A percentile compares a stretch with the other conserved stretches of the same genome.
Evolutionary conservation across 345 rosid species (phyloP).

Genomic region (Aquilaria malaccensis): DNA sequence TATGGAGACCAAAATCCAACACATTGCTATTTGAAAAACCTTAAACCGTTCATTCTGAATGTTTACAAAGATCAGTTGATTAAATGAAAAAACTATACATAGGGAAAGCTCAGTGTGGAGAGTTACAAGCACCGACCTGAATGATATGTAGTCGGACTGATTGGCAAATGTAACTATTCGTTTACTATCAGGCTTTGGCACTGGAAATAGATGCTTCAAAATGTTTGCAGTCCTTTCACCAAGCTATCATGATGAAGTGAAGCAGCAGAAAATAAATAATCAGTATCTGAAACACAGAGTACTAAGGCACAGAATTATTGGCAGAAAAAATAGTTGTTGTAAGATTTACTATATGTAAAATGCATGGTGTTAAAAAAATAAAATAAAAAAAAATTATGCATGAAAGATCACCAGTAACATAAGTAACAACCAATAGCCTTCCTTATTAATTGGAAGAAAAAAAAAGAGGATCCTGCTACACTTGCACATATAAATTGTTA

Average conservation of each 20-base stretch:
- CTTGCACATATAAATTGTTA: too few species aligned
- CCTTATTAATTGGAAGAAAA: too few species aligned
- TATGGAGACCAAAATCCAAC: background rate
- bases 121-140: slow-evolving; percentile 51
- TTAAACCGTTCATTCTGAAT: too few species aligned
- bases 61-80: too few species aligned
- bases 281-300: too few species aligned
- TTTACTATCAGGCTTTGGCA: slow-evolving; percentile 70
- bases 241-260: slow-evolving; percentile 33
- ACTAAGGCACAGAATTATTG: too few species aligned
- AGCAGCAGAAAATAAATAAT: too few species aligned
- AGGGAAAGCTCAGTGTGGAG: too few species aligned
- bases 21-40: background rate
- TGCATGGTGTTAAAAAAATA: background rate
- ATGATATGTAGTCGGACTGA: slow-evolving; percentile 72
- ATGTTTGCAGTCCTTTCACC: slow-evolving; percentile 76
- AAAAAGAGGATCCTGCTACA: too few species aligned
- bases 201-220: slow-evolving; percentile 86
- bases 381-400: background rate
- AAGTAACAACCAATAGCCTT: too few species aligned
- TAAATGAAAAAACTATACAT: too few species aligned
- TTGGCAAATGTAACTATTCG: slow-evolving; percentile 83
- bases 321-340: too few species aligned
- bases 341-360: background rate
- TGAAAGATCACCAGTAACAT: background rate